Base-by-base conservation (phyloP, 305 asterid genomes). In the Fraxinus floribunda region DNA sequence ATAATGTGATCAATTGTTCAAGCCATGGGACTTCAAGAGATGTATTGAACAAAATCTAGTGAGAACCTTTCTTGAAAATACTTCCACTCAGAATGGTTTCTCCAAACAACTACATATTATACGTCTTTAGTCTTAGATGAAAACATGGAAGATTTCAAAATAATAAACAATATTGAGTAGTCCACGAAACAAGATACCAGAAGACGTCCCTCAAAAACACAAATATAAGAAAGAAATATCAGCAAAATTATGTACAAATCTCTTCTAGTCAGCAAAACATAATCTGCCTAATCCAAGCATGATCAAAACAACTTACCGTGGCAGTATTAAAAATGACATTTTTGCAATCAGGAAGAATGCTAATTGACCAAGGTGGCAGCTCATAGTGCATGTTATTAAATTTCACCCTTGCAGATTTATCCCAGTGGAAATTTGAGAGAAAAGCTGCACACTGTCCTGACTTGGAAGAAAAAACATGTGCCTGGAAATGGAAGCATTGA, bases 341-440 rank as follows among this genome's bases (percentile, higher is more conserved):
- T 84, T 84, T 91, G 89, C 99, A 96, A 86, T 94, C 97, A 0
- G 98, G 97, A 79, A 95, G 98, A 76, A 95, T 90, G 91, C 95
- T 94, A 87, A 93, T 92, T 26, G 99, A 96, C 99, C 99, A 96
- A 52, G 99, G 94, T 83, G 99, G 99, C 81, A 96, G 87, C 76
- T 92, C 89, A 22, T 94, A 94, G 36, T 77, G 92, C 92, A 81
- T 77, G 66, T 89, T 84, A 66, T 89, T 92, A 87, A 96, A 94
- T 20, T 81, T 93, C 88, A 96, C 97, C n/a, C 82, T 88, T 39
- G 94, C 97, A 77, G 91, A 57, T 5, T 85, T 49, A 41, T 87
- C 90, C 84, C 82, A 57, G 85, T 93, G 99, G 90, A 78, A 93
- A 81, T 96, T 96, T 60, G 97, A 84, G 72, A 96, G 89, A 87